Evolutionary conservation across 768 basidiomycete genomes (phyloP).

Genomic region (Amanita phalloides): DNA sequence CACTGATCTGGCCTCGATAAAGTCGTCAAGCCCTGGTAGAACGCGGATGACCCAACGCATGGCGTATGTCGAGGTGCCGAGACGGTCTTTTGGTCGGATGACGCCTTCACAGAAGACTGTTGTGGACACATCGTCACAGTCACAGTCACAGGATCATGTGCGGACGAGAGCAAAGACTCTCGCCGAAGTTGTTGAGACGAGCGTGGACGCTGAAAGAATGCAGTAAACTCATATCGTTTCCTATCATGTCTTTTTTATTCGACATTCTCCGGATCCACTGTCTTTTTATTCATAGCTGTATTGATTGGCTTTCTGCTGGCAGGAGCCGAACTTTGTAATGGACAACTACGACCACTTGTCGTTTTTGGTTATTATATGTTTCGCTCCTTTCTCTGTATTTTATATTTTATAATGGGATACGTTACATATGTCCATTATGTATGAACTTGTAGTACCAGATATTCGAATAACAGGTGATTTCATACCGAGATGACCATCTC

Average conservation of each 20-base stretch:
- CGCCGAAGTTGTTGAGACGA: conserved; percentile 22
- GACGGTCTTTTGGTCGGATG: conserved; percentile 2
- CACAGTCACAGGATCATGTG: background rate
- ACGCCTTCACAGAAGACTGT: background rate
- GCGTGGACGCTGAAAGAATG: conserved; percentile 20
- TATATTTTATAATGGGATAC: background rate
- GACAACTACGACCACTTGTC: background rate
- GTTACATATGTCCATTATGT: too few species aligned
- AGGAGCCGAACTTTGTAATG: background rate
- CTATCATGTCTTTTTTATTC: background rate
- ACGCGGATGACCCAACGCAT: conserved; percentile 10
- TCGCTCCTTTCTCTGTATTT: background rate
- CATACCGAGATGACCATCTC: too few species aligned
- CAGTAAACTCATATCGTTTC: background rate
- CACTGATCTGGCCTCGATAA: background rate
- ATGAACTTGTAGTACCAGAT: too few species aligned
- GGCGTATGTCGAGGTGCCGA: conserved; percentile 9
- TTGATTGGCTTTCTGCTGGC: background rate
- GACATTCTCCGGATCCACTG: background rate
- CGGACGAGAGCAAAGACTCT: conserved; percentile 9
- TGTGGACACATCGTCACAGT: background rate
- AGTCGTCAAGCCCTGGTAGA: conserved; percentile 4
- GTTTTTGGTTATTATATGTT: background rate
- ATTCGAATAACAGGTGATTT: too few species aligned
- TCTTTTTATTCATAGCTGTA: background rate